Base-by-base conservation (phyloP, 1,139 yeast genomes). In the Kodamaea suecica region DNA sequence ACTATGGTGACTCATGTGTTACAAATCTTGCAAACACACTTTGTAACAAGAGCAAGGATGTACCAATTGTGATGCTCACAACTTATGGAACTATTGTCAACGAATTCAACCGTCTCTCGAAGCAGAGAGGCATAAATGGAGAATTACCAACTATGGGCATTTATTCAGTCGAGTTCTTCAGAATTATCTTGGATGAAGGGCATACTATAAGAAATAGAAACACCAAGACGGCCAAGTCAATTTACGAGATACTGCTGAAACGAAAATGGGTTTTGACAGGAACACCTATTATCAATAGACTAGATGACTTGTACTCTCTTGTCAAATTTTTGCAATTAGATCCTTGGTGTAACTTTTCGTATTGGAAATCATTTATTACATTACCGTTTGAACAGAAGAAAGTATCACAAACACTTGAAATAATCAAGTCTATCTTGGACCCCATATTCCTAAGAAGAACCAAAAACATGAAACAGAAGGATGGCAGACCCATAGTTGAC, bases 251-350 rank as follows among this genome's bases (percentile, higher is more conserved):
- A 15, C 53, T 63, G 10, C 79, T 86, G 50, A 69, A 70, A 28
- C 68, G 95, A 34, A 78, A 78, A 44, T 92, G 98, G 98, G 73
- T 84, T 2, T 63, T 92, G 30, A 88, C 97, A 0, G 98, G 98
- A 10, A 92, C 98, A 0, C 97, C 98, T 0, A 86, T 92, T 31
- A 84, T 90, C 33, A 92, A 92, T 57, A 65, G 90, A 42, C 66
- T 92, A 6, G 96, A 92, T 54, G 98, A 92, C 57, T 61, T 92
- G 33, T 92, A 75, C 52, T 81, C 95, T 3, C 61, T 88, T 34
- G 76, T 88, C 12, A 80, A 80, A 49, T 92, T 83, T 49, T 62
- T 92, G 30, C 73, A 78, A 30, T 62, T 90, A 9, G 90, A 85
- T 47, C 97, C 97, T 0, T 92, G 97, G 97, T 72, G 81, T 34